phyloP scores from a whole-genome alignment of 371 early-diverging fungal genomes.

The Mortierella sp. region DNA sequence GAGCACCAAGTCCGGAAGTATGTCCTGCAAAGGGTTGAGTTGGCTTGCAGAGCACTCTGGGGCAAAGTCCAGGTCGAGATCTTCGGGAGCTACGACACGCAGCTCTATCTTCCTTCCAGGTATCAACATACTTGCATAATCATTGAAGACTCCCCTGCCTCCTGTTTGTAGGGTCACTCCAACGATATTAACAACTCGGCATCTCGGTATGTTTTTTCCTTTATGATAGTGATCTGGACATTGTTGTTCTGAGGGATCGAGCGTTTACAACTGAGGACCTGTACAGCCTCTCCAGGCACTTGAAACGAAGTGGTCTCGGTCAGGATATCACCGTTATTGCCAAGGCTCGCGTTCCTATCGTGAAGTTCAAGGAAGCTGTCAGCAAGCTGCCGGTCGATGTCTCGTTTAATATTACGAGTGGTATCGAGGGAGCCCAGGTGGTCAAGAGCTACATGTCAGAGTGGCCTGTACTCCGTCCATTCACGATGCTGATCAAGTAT shows the following conservation, averaged over 20 bases:
- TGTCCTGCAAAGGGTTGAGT: slow-evolving; percentile 71
- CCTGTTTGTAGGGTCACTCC: too few species aligned
- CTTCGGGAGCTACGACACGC: slow-evolving; percentile 91
- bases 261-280: slow-evolving; percentile 23
- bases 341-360: slow-evolving; percentile 86
- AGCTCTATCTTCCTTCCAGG: slow-evolving; percentile 85
- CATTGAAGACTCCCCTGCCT: too few species aligned
- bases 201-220: background rate
- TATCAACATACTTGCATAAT: too few species aligned
- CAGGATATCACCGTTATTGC: slow-evolving; percentile 52
- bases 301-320: slow-evolving; percentile 19
- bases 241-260: slow-evolving; percentile 23
- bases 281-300: slow-evolving; percentile 33
- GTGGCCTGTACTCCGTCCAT: slow-evolving; percentile 29
- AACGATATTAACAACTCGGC: too few species aligned
- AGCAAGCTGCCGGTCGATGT: slow-evolving; percentile 35
- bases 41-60: slow-evolving; percentile 59
- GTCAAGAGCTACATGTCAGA: slow-evolving; percentile 26
- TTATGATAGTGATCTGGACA: slow-evolving; percentile 41
- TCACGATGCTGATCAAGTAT: slow-evolving; percentile 47
- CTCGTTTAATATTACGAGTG: slow-evolving; percentile 45
- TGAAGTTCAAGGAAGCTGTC: slow-evolving; percentile 72
- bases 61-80: slow-evolving; percentile 63
- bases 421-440: slow-evolving; percentile 20
- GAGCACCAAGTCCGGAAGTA: slow-evolving; percentile 82